Conservation (phyloP, 2,329 filamentous ascomycete species). For the Trichoderma hamatum region DNA sequence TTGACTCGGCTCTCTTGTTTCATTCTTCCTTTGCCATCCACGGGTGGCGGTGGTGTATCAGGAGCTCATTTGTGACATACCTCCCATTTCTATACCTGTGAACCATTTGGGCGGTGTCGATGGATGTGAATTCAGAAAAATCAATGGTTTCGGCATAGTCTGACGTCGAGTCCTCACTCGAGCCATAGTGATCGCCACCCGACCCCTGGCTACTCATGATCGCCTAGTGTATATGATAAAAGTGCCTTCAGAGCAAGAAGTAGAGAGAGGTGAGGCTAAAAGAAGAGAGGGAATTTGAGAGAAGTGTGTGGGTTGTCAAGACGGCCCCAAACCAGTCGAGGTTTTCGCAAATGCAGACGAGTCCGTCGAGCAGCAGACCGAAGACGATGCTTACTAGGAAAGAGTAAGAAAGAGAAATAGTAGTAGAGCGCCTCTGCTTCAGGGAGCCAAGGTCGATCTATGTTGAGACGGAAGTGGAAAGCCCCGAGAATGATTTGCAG, state of each 20-base stretch:
- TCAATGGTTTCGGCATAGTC: constrained; percentile 45
- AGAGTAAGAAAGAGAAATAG: not conserved
- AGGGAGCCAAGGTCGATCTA: constrained; percentile 20
- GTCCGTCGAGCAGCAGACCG: not conserved
- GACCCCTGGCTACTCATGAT: constrained; percentile 19
- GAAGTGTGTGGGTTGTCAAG: not conserved
- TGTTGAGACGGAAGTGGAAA: constrained; percentile 14
- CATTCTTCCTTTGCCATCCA: not conserved
- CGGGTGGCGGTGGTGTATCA: not conserved
- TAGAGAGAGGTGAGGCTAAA: not conserved
- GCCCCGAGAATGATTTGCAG: constrained; percentile 21
- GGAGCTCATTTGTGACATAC: constrained; percentile 30
- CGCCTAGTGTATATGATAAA: not conserved
- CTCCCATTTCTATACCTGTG: constrained; percentile 45
- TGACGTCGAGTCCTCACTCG: constrained; percentile 41
- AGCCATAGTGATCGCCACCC: constrained; percentile 33
- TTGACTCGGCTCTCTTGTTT: constrained; percentile 5
- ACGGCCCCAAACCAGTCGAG: not conserved
- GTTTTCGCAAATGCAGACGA: not conserved
- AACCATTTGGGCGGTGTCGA: constrained; percentile 39
- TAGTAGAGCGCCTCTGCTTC: constrained; percentile 9
- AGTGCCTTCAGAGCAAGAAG: not conserved
- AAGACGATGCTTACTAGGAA: constrained; percentile 3
- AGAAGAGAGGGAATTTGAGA: not conserved
- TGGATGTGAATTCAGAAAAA: constrained; percentile 47